phyloP scores from a whole-genome alignment of 306 rosid species.

The Lablab purpureus region DNA sequence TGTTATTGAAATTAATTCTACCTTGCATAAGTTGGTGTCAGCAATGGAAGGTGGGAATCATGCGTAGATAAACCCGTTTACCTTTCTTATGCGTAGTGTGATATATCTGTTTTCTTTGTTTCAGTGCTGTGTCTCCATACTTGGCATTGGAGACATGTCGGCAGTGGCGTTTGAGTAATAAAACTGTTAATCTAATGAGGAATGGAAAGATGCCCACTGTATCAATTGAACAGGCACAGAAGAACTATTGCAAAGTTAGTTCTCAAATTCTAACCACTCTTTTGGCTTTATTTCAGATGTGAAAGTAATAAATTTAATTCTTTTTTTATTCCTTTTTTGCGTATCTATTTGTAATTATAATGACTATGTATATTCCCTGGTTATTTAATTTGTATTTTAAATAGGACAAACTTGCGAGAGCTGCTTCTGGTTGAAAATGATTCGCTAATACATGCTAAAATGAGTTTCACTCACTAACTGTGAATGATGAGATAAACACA shows the following conservation, averaged over 20 bases:
- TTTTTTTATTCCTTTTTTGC: neutral
- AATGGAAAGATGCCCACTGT: constrained; percentile 99
- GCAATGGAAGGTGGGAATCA: constrained; percentile 36
- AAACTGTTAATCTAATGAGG: constrained; percentile 94
- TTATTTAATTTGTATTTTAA: constrained; percentile 14
- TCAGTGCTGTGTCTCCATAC: constrained; percentile 94
- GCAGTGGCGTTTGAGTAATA: constrained; percentile 97
- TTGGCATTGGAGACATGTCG: constrained; percentile 98
- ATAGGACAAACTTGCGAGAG: neutral
- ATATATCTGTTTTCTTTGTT: constrained; percentile 43
- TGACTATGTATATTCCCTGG: constrained; percentile 10
- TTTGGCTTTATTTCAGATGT: constrained; percentile 8
- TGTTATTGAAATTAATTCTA: constrained; percentile 34
- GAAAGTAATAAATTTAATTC: neutral
- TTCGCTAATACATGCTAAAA: constrained; percentile 14
- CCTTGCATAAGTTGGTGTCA: constrained; percentile 25
- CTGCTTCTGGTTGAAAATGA: constrained; percentile 32
- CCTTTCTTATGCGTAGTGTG: constrained; percentile 34
- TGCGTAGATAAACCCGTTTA: neutral
- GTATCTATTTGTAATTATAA: constrained; percentile 17
- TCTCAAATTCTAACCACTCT: constrained; percentile 20
- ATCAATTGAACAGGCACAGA: constrained; percentile 99
- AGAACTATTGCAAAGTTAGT: constrained; percentile 90
- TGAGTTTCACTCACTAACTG: constrained; percentile 12
- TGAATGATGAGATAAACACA: constrained; percentile 8